Evolutionary conservation across 306 rosid species (phyloP).

Genomic region (Gleditsia sinensis): DNA sequence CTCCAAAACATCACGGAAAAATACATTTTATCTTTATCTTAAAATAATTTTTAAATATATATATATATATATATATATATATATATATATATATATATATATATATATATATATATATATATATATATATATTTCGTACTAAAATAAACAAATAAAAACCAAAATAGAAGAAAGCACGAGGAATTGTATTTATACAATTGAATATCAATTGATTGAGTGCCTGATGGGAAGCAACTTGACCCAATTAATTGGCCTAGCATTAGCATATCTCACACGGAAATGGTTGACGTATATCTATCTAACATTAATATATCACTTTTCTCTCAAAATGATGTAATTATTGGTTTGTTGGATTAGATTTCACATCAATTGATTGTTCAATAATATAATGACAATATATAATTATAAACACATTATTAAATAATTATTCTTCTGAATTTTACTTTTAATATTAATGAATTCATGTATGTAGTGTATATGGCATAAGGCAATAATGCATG

Average conservation of each 20-base stretch:
- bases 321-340: constrained; percentile 22
- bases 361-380: constrained; percentile 31
- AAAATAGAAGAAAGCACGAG: too few relatives aligned
- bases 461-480: neutral
- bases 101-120: too few relatives aligned
- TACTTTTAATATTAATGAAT: constrained; percentile 4
- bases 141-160: too few relatives aligned
- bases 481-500: constrained; percentile 15
- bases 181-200: too few relatives aligned
- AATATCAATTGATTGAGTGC: constrained; percentile 7
- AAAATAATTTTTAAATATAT: too few relatives aligned
- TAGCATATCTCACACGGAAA: constrained; percentile 37
- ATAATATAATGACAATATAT: constrained; percentile 12
- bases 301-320: constrained; percentile 8
- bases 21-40: too few relatives aligned
- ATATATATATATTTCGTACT: too few relatives aligned
- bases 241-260: neutral
- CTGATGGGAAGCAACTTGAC: constrained; percentile 21
- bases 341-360: constrained; percentile 54
- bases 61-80: too few relatives aligned
- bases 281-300: constrained; percentile 49
- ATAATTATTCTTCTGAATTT: neutral
- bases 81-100: too few relatives aligned
- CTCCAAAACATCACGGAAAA: too few relatives aligned
- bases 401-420: constrained; percentile 9